Conservation (phyloP, 257 asterid genomes). For the Linderniella brevidens region DNA sequence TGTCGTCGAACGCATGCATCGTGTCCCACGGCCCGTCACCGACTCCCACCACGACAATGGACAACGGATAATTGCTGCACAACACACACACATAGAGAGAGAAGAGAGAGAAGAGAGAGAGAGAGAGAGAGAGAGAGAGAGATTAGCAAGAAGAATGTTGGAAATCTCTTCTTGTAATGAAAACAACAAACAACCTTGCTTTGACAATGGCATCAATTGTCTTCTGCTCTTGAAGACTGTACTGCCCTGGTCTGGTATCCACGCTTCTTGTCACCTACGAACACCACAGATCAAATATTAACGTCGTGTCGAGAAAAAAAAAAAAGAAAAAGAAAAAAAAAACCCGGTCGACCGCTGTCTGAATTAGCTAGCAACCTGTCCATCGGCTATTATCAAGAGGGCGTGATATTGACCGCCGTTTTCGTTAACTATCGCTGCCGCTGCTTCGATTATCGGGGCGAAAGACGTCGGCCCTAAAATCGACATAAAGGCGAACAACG, state of each 20-base stretch:
- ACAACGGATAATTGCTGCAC: constrained; percentile 63
- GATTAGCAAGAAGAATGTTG: background rate
- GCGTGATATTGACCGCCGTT: constrained; percentile 75
- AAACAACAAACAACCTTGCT: constrained; percentile 39
- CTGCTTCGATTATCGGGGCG: constrained; percentile 70
- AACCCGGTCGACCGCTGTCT: too few relatives aligned
- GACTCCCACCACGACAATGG: constrained; percentile 84
- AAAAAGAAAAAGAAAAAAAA: too few relatives aligned
- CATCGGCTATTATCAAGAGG: constrained; percentile 85
- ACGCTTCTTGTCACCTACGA: constrained; percentile 65
- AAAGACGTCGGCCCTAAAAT: constrained; percentile 75
- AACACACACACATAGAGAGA: background rate
- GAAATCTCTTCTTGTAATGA: too few relatives aligned
- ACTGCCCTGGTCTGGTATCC: constrained; percentile 43
- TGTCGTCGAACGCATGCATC: constrained; percentile 81
- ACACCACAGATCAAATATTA: background rate
- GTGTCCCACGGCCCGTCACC: constrained; percentile 98
- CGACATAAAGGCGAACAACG: constrained; percentile 1
- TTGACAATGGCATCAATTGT: constrained; percentile 67
- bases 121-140: background rate
- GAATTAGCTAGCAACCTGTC: constrained; percentile 31
- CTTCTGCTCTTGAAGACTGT: constrained; percentile 65
- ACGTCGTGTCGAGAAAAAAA: background rate
- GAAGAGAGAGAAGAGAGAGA: too few relatives aligned
- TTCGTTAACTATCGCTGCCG: constrained; percentile 61